Base-by-base conservation (phyloP, 2,329 filamentous ascomycete genomes). In the Ophiostoma piceae region DNA sequence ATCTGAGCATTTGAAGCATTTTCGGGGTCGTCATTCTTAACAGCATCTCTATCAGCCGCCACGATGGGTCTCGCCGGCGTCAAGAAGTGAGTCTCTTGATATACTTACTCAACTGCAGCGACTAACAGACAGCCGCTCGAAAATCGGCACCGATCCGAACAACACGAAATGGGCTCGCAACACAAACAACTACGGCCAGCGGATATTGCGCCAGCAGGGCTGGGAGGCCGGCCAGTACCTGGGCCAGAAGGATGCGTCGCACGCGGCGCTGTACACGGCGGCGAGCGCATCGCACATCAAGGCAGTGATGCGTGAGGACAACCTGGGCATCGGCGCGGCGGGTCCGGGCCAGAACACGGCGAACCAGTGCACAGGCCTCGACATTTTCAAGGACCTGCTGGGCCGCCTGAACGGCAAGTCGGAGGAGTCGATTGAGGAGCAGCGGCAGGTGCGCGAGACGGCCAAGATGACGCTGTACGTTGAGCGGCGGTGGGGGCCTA, bases 151-250 rank as follows among this genome's bases (percentile, higher is more conserved):
- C 78, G 95, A 99, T 80, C 95, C 95, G 8, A 97, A 98, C 81
- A 99, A 98, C 79, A 97, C 92, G 66, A 88, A 87, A 84, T 99
- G 95, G 95, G 89, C 90, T 70, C 89, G 90, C 76, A 90, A 94
- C 77, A 92, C 90, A 73, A 86, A 85, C 70, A 89, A 88, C 69
- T 98, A 95, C 78, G 95, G 95, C 74, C 94, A 97, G 79, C 92
- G 89, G 77, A 94, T 98, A 74, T 88, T 99, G 76, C 87, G 89
- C 67, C 84, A 90, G 19, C 93, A 97, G 76, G 95, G 95, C 73
- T 99, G 95, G 95, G 86, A 89, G 72, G 92, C 94, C 0, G 95
- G 95, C 47, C 85, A 90, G 74, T 91, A 87, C 68, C 86, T 99
- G 29, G 95, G 95, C 69, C 91, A 90, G 3, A 85, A 90, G 75